phyloP scores from a whole-genome alignment of 805 yeast genomes.

The Candida tibetensis region DNA sequence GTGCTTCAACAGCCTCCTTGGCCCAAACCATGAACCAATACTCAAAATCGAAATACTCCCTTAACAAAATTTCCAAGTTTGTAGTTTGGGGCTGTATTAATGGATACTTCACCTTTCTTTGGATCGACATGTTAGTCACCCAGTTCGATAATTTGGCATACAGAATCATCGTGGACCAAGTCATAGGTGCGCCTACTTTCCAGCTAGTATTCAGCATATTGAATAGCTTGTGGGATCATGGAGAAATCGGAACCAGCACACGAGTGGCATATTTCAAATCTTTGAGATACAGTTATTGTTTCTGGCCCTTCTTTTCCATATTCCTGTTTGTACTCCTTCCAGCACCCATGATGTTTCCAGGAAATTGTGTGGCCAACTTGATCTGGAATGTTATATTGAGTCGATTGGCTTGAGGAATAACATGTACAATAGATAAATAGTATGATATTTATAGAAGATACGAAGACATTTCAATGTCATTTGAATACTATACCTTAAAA shows the following conservation, averaged over 20 bases:
- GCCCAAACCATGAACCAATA: slow-evolving; percentile 43
- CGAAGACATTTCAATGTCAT: too few relatives aligned
- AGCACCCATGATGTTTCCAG: slow-evolving; percentile 51
- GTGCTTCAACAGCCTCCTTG: slow-evolving; percentile 39
- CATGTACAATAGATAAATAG: background rate
- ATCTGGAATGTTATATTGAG: slow-evolving; percentile 56
- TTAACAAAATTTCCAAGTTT: slow-evolving; percentile 43
- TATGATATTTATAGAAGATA: too few relatives aligned
- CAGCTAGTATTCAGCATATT: slow-evolving; percentile 50
- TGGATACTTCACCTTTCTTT: slow-evolving; percentile 51
- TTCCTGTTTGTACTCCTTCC: slow-evolving; percentile 50
- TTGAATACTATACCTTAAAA: too few relatives aligned
- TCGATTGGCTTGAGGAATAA: slow-evolving; percentile 8
- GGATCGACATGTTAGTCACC: slow-evolving; percentile 49
- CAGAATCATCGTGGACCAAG: slow-evolving; percentile 52
- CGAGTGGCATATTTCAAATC: slow-evolving; percentile 44
- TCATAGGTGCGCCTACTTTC: slow-evolving; percentile 52
- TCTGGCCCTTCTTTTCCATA: slow-evolving; percentile 60
- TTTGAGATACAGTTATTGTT: slow-evolving; percentile 50
- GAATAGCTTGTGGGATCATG: slow-evolving; percentile 56
- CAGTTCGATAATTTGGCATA: slow-evolving; percentile 32
- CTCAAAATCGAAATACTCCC: slow-evolving; percentile 28
- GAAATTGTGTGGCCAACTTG: slow-evolving; percentile 55
- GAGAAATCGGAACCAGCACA: slow-evolving; percentile 32
- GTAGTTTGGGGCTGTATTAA: slow-evolving; percentile 59